Conservation (phyloP, 1,284 basidiomycete species). For the Cryptococcus maquisensis region DNA sequence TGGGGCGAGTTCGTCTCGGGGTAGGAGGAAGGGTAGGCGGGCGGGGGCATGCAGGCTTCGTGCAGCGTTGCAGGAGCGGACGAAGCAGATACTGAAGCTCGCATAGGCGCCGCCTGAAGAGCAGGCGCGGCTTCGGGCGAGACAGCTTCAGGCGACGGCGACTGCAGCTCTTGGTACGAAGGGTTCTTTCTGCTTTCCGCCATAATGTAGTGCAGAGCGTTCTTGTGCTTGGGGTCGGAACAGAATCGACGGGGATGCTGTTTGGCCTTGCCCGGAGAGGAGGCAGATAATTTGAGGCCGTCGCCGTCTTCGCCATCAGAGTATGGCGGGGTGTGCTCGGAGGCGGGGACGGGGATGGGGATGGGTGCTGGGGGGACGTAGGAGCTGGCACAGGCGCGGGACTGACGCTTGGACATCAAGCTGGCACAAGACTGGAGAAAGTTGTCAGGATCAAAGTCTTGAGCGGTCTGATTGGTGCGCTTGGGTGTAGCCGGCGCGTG, state of each 20-base stretch:
- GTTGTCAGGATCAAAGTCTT: conserved; percentile 5
- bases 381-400: conserved; percentile 6
- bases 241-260: background rate
- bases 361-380: background rate
- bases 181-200: background rate
- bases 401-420: conserved; percentile 4
- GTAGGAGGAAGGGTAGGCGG: conserved; percentile 51
- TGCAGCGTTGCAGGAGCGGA: conserved; percentile 12
- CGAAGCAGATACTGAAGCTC: no score
- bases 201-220: conserved; percentile 2
- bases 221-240: background rate
- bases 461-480: background rate
- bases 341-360: conserved; percentile 3
- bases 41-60: conserved; percentile 54
- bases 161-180: background rate
- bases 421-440: conserved; percentile 13
- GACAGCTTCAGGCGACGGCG: background rate
- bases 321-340: conserved; percentile 6
- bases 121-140: background rate
- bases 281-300: background rate
- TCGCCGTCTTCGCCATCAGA: conserved; percentile 9
- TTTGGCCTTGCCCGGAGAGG: background rate
- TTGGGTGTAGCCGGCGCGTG: no score
- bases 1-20: conserved; percentile 42
- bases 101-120: background rate